A percentile compares a stretch with the other conserved stretches of the same genome.
phyloP scores from a whole-genome alignment of 371 early-diverging fungal genomes.

The Mortierella sp. region DNA sequence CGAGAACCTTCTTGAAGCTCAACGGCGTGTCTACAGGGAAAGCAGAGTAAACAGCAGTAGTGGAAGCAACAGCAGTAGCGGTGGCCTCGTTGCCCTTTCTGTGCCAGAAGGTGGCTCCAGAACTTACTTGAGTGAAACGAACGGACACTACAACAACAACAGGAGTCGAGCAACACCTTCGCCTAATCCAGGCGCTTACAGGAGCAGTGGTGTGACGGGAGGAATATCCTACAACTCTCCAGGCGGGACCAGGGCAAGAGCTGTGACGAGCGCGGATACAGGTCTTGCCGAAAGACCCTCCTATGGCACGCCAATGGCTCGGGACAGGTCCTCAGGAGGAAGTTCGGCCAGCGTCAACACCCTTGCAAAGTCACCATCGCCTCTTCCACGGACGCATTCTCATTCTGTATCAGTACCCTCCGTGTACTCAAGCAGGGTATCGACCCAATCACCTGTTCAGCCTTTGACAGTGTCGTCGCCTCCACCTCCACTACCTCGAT shows the following conservation, averaged over 20 bases:
- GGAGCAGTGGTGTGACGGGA: constrained; percentile 14
- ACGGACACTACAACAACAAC: background rate
- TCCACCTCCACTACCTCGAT: constrained; percentile 26
- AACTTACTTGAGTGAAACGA: constrained; percentile 15
- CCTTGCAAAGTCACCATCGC: constrained; percentile 26
- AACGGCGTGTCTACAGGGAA: constrained; percentile 21
- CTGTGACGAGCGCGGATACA: constrained; percentile 26
- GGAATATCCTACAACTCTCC: background rate
- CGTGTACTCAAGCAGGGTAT: constrained; percentile 14
- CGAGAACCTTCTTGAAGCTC: constrained; percentile 4
- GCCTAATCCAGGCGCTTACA: constrained; percentile 10
- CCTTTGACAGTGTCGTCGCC: constrained; percentile 7
- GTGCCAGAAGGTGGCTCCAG: constrained; percentile 8
- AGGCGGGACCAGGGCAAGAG: constrained; percentile 34
- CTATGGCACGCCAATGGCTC: constrained; percentile 12
- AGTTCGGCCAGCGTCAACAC: background rate
- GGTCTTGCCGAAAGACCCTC: constrained; percentile 14
- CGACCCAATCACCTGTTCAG: constrained; percentile 14
- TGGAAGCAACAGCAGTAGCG: background rate
- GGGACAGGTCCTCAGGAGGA: constrained; percentile 17
- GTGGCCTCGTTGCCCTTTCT: background rate
- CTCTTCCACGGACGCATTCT: constrained; percentile 35
- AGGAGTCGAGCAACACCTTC: constrained; percentile 19
- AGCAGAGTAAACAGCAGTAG: constrained; percentile 7
- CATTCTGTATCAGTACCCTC: constrained; percentile 44